A percentile compares a stretch with the other conserved stretches of the same genome.
phyloP scores from a whole-genome alignment of 2,329 filamentous ascomycete species.

The Zopfia rhizophila region DNA sequence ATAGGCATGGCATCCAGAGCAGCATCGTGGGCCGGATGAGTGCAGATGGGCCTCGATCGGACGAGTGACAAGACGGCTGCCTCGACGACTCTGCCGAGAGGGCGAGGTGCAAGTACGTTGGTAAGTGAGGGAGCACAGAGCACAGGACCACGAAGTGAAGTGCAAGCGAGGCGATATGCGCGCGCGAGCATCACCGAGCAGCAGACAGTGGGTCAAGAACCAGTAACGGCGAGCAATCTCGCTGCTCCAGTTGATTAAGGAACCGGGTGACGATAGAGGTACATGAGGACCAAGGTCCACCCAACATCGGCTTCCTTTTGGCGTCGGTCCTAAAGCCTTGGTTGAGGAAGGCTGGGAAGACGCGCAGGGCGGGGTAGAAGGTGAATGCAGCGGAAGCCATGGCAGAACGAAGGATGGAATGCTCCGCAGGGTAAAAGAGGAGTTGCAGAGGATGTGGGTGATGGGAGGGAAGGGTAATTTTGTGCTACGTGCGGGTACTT shows the following conservation, averaged over 20 bases:
- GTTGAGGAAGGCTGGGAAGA: slow-evolving; percentile 27
- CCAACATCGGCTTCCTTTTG: slow-evolving; percentile 39
- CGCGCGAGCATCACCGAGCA: slow-evolving; percentile 5
- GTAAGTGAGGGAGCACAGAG: slow-evolving; percentile 29
- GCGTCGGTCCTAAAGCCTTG: slow-evolving; percentile 41
- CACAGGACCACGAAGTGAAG: slow-evolving; percentile 17
- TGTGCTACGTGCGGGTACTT: neutral
- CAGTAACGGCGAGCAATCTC: slow-evolving; percentile 5
- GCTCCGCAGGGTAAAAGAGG: slow-evolving; percentile 17
- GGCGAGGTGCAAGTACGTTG: slow-evolving; percentile 18
- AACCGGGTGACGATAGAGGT: slow-evolving; percentile 26
- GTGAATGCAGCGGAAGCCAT: slow-evolving; percentile 14
- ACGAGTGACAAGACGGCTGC: slow-evolving; percentile 24
- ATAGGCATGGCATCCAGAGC: slow-evolving; percentile 18
- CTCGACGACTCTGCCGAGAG: slow-evolving; percentile 16
- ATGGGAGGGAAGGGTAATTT: neutral
- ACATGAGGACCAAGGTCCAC: slow-evolving; percentile 35
- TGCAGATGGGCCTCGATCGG: slow-evolving; percentile 32
- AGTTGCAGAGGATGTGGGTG: neutral
- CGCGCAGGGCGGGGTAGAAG: slow-evolving; percentile 20
- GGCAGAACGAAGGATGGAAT: slow-evolving; percentile 4
- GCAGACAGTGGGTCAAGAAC: slow-evolving; percentile 9
- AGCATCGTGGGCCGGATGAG: slow-evolving; percentile 17
- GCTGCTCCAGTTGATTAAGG: no score
- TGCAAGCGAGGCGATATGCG: neutral